phyloP scores from a whole-genome alignment of 2,329 filamentous ascomycete genomes.

The Phialophora chinensis region DNA sequence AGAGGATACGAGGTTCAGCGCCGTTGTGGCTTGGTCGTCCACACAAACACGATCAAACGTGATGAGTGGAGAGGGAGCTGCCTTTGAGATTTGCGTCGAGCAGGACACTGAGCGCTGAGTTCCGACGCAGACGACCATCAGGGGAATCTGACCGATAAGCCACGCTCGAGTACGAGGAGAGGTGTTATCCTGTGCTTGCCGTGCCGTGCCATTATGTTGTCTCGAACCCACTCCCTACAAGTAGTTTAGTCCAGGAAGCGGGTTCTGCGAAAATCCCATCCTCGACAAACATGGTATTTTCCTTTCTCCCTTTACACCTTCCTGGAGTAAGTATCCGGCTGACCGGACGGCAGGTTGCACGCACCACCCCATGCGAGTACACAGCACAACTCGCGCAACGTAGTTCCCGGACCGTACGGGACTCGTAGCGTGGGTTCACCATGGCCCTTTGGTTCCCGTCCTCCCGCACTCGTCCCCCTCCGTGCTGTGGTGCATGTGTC shows the following conservation, averaged over 20 bases:
- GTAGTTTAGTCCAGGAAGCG: background rate
- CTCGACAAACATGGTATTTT: background rate
- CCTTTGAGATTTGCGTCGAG: background rate
- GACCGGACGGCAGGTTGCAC: background rate
- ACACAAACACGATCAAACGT: background rate
- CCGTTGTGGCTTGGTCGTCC: background rate
- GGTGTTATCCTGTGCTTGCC: background rate
- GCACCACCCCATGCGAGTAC: too few relatives aligned
- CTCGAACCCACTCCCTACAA: background rate
- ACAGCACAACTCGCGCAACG: too few relatives aligned
- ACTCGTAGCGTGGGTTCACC: too few relatives aligned
- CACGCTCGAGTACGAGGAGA: background rate
- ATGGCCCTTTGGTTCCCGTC: too few relatives aligned
- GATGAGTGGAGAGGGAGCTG: background rate
- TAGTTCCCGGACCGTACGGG: too few relatives aligned
- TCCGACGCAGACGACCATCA: background rate
- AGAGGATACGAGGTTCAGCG: background rate
- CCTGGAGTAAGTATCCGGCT: background rate
- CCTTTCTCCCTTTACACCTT: background rate
- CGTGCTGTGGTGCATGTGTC: too few relatives aligned
- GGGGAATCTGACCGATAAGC: background rate
- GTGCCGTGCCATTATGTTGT: background rate
- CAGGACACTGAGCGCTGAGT: background rate
- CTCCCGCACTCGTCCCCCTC: too few relatives aligned
- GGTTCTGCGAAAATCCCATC: background rate